Evolutionary conservation across 139 green algal species (phyloP), one percentile per base, ranked within the genome.

Genomic region (Volvox africanus): DNA sequence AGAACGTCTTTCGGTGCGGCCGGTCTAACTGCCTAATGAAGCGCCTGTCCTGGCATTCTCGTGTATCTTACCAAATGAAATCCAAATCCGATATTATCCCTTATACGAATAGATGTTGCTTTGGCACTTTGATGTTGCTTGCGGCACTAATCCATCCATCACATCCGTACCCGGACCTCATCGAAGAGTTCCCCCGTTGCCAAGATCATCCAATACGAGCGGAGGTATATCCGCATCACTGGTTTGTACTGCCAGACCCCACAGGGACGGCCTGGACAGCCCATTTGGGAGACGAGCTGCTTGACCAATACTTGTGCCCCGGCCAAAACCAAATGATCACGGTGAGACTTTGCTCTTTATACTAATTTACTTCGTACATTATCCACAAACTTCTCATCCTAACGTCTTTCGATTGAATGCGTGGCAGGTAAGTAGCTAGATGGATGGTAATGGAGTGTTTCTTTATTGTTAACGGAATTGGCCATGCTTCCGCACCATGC

Each of bases 161-260:
- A 14, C 78, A 61, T 16, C 35, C 67, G 37, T 88, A 88, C 36
- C 83, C 83, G 13, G 83, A 88, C 35, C 67, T 88, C 13, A 68
- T 81, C 24, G 67, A 80, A n/a, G 65, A 77, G 0, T 50, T 61
- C 16, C 0, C 35, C 16, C 18, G 30, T 13, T 88, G 83, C 37
- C 13, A n/a, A 0, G 14, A 37, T 11, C 83, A 88, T 18, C 83
- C 83, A 22, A 6, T 5, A 1, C 2, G 36, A 20, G 24, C 50
- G 3, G 83, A 88, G 2, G 36, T 80, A 0, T 80, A 80, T 28
- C 67, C 83, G 1, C 36, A 88, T 65, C 83, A 88, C 67, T 80
- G 67, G 83, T 35, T 32, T 32, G 65, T 88, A 2, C 13, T 81
- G 33, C 83, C 67, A 37, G 83, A 88, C 13, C 26, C 67, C 22